Base-by-base conservation (phyloP, 805 yeast genomes). In the Candida tammaniensis region DNA sequence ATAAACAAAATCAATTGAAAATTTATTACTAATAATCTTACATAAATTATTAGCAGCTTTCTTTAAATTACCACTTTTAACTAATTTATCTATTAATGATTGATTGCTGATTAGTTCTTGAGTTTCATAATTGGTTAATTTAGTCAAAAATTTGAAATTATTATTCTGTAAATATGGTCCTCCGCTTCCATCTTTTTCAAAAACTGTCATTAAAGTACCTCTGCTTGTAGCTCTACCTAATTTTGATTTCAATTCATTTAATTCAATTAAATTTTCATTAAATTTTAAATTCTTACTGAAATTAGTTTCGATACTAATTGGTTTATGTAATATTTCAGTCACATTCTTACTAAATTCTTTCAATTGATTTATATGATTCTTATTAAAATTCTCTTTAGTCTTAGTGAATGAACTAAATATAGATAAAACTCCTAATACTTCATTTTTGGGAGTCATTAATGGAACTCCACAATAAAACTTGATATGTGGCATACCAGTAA, bases 401-500 rank as follows among this genome's bases (percentile, higher is more conserved):
- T 70, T 64, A 9, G 75, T 58, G 28, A 50, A 55, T 0, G 67
- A 45, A 51, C 79, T 86, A 59, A 77, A 79, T 0, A 82, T 60
- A 1, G 88, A 61, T 13, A 82, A 49, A 1, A 69, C 70, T 0
- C 91, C 91, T 35, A 82, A 66, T 0, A 62, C 62, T 10, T 64
- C 61, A 4, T 68, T 71, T 7, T 62, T 49, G 10, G 51, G 38
- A 0, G 70, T 54, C 2, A 31, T 28, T 1, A 64, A 39, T 0
- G 86, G 86, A 4, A 78, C 84, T 0, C 84, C 86, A 22, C 78
- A 72, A 51, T 82, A 84, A 48, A 80, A 80, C 36, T 57, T 65
- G 33, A 83, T 73, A 38, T 59, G 57, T 0, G 91, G 88, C 0
- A 68, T 61, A 0, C 80, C 79, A 14, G 66, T 72, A 1, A 84